Evolutionary conservation across 345 rosid genomes (phyloP), one percentile per base, ranked within the genome.

Genomic region (Syzygium grande): DNA sequence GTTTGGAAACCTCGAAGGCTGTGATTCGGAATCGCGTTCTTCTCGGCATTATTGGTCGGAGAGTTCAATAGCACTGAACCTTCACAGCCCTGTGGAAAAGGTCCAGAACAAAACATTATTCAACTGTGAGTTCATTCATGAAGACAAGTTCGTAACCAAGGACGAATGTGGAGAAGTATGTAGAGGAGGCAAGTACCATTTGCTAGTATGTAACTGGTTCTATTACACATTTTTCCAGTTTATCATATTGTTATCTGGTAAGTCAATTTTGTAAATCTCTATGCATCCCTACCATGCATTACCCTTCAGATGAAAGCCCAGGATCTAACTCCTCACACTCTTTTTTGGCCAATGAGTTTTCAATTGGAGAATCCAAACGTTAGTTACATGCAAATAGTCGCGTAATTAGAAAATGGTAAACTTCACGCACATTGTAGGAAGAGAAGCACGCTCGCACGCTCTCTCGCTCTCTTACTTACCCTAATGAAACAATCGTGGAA

Each of bases 401-500:
- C 25, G 25, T 46, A 15, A 89, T 3, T 11, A 83, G 11, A 22
- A 84, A 65, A 16, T 4, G 41, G 46, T 41, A 9, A 23, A 78
- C 79, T 52, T 19, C 61, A 61, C 30, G 59, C 34, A 46, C 23
- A 14, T 22, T 16, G 49, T n/a, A 29, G 51, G 15, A 29, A 38
- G 58, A 52, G n/a, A 9, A 12, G 0, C 27, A 27, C 0, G 51
- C 3, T 0, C 65, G 23, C 38, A 27, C 0, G 51, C 3, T 0
- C 65, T 14, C 38, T 46, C 19, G 12, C 22, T 51, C 38, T 29
- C 30, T 16, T 29, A 88, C 84, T 13, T 92, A 97, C 98, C 91
- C 94, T 63, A 23, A 96, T 95, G 52, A 96, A 96, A 84, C 98
- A 97, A 84, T 97, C 99, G 51, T 97, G 98, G 68, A 97, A 96